Base-by-base conservation (phyloP, 2,329 filamentous ascomycete species). In the Trichoderma citrinoviride region DNA sequence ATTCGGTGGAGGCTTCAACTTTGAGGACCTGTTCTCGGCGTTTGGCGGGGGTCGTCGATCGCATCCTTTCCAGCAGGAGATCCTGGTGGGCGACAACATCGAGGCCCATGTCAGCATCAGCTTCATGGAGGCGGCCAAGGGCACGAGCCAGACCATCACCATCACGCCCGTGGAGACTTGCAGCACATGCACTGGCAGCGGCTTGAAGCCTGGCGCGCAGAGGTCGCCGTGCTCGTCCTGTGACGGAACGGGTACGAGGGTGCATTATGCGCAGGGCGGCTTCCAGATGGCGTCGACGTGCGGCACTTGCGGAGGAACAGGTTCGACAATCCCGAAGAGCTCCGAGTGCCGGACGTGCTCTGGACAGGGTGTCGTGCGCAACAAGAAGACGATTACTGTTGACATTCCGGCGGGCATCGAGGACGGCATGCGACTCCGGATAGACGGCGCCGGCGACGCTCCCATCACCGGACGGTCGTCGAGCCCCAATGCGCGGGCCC, bases 281-380 rank as follows among this genome's bases (percentile, higher is more conserved):
- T 98, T 99, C 80, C 94, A 98, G 80, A 94, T 99, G 89, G 92
- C 91, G 5, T 92, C 91, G 67, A 96, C 93, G 1, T 99, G 95
- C 77, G 83, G 85, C 21, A 80, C 87, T 41, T 99, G 95, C 75
- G 88, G 88, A 58, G 95, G 95, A 3, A 88, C 86, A 50, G 95
- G 95, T 54, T 81, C 88, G 60, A 83, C 85, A 2, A 89, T 92
- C 40, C 93, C 95, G 2, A 87, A 85, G 70, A 92, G 92, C 50
- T 89, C 87, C 12, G 91, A 96, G 73, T 99, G 95, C 78, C 82
- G 83, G 65, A 85, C 87, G 0, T 99, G 95, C 76, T 80, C 83
- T 66, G 95, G 95, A 43, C 87, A 92, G 62, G 95, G 95, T 52
- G 93, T 96, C 17, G 85, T 92, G 41, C 85, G 92, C 70, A 92